phyloP scores from a whole-genome alignment of 2,329 filamentous ascomycete genomes.

The Aureobasidium mangrovei region DNA sequence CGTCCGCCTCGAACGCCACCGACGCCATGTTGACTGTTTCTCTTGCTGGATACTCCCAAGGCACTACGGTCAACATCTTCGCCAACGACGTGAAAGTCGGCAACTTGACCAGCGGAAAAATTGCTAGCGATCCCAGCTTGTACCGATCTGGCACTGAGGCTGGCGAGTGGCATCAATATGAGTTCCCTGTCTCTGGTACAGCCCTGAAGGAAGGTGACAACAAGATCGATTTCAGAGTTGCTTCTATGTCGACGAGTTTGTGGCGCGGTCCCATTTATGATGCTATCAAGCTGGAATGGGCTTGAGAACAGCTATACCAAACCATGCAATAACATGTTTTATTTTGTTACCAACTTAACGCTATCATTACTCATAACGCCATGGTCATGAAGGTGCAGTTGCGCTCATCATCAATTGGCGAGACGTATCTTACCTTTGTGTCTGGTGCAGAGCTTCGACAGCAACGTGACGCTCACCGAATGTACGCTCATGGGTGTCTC shows the following conservation, averaged over 20 bases:
- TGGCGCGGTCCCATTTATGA: constrained; percentile 39
- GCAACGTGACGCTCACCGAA: too few species aligned
- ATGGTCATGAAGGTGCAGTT: too few species aligned
- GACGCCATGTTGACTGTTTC: constrained; percentile 34
- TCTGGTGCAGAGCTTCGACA: too few species aligned
- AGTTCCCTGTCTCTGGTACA: constrained; percentile 30
- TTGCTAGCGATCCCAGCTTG: constrained; percentile 38
- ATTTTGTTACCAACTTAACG: too few species aligned
- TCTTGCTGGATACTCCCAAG: constrained; percentile 38
- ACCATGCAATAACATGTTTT: too few species aligned
- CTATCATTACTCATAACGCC: too few species aligned
- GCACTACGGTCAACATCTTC: constrained; percentile 33
- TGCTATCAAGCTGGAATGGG: constrained; percentile 31
- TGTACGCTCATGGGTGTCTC: too few species aligned
- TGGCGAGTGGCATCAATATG: constrained; percentile 41
- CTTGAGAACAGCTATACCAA: not conserved
- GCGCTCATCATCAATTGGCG: too few species aligned
- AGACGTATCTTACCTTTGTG: too few species aligned
- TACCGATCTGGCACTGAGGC: constrained; percentile 41
- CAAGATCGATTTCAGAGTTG: constrained; percentile 30
- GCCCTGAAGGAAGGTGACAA: constrained; percentile 29
- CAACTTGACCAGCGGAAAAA: constrained; percentile 31
- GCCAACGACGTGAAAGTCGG: constrained; percentile 34
- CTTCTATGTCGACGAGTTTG: constrained; percentile 22
- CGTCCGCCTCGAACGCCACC: constrained; percentile 8